These are phyloP conservation scores for Fusarium floridanum DNA, from an alignment of 2,329 filamentous ascomycete genomes.

Conservation along the genomic window DNA sequence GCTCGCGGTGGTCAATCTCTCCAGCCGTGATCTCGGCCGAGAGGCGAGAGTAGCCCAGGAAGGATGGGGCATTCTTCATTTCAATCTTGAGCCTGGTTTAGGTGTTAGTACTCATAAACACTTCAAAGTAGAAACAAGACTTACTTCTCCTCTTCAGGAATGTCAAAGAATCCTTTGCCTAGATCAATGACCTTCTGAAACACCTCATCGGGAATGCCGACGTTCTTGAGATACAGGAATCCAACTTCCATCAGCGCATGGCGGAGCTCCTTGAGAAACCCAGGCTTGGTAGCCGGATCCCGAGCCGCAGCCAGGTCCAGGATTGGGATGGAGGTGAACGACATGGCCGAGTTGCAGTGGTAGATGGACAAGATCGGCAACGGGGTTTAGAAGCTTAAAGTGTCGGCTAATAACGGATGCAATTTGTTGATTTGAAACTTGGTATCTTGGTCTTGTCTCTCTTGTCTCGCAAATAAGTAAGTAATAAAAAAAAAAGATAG, in stretches of 20 bases:
- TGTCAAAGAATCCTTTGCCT: conserved; percentile 81
- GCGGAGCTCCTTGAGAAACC: conserved; percentile 78
- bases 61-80: conserved; percentile 80
- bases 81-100: conserved; percentile 70
- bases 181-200: conserved; percentile 75
- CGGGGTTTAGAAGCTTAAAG: neutral
- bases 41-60: conserved; percentile 77
- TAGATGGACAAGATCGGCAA: neutral
- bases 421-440: conserved; percentile 37
- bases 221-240: conserved; percentile 87
- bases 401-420: neutral
- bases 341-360: conserved; percentile 58
- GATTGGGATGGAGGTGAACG: conserved; percentile 82
- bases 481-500: conserved; percentile 7
- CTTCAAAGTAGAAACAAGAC: conserved; percentile 17
- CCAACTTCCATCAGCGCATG: conserved; percentile 87
- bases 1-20: conserved; percentile 83
- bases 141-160: conserved; percentile 81
- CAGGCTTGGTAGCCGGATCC: conserved; percentile 74
- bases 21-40: conserved; percentile 80
- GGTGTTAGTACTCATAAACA: conserved; percentile 5
- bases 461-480: conserved; percentile 18
- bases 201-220: conserved; percentile 76
- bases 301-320: conserved; percentile 79
- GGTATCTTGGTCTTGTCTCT: conserved; percentile 35